Percentiles rank a stretch among this genome's conserved stretches.
Evolutionary conservation across 2,329 filamentous ascomycete genomes (phyloP).

Genomic region (Arthrobotrys sphaeroides): DNA sequence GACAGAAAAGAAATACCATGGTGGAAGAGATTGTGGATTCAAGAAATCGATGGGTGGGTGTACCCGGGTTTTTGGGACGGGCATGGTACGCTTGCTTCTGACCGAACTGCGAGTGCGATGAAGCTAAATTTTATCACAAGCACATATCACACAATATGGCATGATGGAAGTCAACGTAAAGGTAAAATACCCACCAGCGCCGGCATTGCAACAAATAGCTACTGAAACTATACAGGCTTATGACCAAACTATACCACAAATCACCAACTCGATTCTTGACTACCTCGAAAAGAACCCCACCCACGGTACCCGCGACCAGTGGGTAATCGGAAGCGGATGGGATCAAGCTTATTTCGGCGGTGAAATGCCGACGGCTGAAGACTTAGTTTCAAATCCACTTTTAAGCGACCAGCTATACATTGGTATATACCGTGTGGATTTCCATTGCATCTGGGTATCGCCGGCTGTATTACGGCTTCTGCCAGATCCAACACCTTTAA

Average conservation of each 20-base stretch:
- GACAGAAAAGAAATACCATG: not conserved
- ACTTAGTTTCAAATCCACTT: conserved; percentile 67
- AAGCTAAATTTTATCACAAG: conserved; percentile 8
- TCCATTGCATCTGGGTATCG: conserved; percentile 76
- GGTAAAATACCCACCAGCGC: no score
- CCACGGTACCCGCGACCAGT: conserved; percentile 67
- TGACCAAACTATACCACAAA: conserved; percentile 60
- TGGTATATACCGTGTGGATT: conserved; percentile 76
- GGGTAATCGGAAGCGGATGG: conserved; percentile 76
- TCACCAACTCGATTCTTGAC: conserved; percentile 65
- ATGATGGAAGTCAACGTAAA: conserved; percentile 74
- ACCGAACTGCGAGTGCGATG: not conserved
- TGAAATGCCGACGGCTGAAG: conserved; percentile 71
- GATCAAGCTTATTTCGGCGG: conserved; percentile 72
- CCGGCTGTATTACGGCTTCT: conserved; percentile 71
- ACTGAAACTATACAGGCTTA: no score
- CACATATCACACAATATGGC: conserved; percentile 73
- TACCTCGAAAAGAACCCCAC: conserved; percentile 67
- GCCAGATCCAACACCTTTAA: conserved; percentile 63
- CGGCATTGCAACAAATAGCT: no score
- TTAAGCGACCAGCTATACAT: conserved; percentile 70
- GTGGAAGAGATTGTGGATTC: not conserved
- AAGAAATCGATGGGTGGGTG: conserved; percentile 59
- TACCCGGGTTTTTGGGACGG: conserved; percentile 77
- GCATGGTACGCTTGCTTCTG: conserved; percentile 63